Evolutionary conservation across 2,329 filamentous ascomycete species (phyloP), one percentile per base, ranked within the genome.

Genomic region (Diaporthe citriasiana): DNA sequence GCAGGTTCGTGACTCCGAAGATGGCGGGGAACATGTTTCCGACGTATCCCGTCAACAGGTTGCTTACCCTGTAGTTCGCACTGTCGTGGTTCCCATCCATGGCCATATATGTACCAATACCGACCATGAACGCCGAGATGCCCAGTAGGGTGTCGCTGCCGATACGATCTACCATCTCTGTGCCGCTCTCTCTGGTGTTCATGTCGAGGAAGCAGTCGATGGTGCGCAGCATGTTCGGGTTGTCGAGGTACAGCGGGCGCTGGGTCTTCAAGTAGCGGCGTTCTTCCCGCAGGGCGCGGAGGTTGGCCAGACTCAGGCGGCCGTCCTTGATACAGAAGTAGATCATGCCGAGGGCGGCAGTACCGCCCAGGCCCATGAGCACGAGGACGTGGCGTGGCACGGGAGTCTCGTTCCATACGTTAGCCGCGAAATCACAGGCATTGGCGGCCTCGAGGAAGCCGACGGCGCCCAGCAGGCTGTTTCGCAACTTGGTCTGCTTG

Each of bases 361-460:
- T 83, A 0, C 85, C 89, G 1, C 89, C 89, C 4, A 90, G 80
- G 0, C 82, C 87, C 88, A 90, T 90, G 6, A 89, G 80, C 0
- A 85, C 83, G 0, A 85, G 79, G 12, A 87, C 88, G 66, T 86
- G 86, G 1, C 78, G 76, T 0, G 88, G 88, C 0, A 89, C 83
- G 0, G 88, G 89, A 0, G 84, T 80, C 1, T 85, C 76, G 76
- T 90, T 90, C 87, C 87, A 90, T 1, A 90, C 84, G 71, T 90
- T 90, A 72, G 89, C 89, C 0, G 88, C 87, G 71, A 90, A 90
- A 76, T 90, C 89, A 2, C 85, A 84, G 0, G 87, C 87, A 77
- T 90, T 90, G 70, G 86, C 87, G 2, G 89, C 82, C 74, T 90
- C 89, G 25, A 90, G 84, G 63, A 87, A 87, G 0, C 87, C 89